Evolutionary conservation across 2,329 filamentous ascomycete species (phyloP).

Genomic region (Fusarium sp.): DNA sequence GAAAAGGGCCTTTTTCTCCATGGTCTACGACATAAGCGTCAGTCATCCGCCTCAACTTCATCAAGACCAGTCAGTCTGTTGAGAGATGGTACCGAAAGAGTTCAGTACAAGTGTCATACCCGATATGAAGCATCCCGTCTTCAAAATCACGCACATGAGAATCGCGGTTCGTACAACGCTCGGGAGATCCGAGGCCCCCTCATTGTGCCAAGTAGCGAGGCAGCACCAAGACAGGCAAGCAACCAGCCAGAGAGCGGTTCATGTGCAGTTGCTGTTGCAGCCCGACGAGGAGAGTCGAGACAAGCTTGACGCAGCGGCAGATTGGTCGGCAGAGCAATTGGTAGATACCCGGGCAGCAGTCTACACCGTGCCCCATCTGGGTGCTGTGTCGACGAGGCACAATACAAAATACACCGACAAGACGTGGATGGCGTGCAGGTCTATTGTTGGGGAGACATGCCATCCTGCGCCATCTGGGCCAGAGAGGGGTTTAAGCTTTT

Average conservation of each 20-base stretch:
- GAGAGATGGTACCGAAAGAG: not conserved
- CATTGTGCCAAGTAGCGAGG: constrained; percentile 36
- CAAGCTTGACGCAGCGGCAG: constrained; percentile 33
- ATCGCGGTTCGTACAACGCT: constrained; percentile 21
- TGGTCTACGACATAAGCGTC: not conserved
- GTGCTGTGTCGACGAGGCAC: not conserved
- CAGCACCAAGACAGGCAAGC: constrained; percentile 19
- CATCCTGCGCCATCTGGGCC: not conserved
- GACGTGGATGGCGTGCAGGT: constrained; percentile 14
- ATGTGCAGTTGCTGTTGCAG: constrained; percentile 29
- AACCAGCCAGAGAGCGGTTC: constrained; percentile 27
- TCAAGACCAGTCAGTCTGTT: not conserved
- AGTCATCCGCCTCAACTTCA: not conserved
- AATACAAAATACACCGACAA: constrained; percentile 21
- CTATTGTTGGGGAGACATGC: not conserved
- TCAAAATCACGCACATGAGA: constrained; percentile 13
- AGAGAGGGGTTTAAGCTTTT: not conserved
- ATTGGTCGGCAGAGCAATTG: constrained; percentile 9
- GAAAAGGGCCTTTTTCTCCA: not conserved
- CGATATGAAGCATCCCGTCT: constrained; percentile 7
- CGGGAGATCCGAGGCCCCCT: constrained; percentile 34
- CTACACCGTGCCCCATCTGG: not conserved
- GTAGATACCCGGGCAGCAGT: not conserved
- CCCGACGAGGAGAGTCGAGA: constrained; percentile 29
- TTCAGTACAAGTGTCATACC: constrained; percentile 12